Percentiles rank a stretch among this genome's conserved stretches.
These are phyloP conservation scores for Aquilaria yunnanensis DNA, from an alignment of 345 rosid species.

Conservation along the genomic window DNA sequence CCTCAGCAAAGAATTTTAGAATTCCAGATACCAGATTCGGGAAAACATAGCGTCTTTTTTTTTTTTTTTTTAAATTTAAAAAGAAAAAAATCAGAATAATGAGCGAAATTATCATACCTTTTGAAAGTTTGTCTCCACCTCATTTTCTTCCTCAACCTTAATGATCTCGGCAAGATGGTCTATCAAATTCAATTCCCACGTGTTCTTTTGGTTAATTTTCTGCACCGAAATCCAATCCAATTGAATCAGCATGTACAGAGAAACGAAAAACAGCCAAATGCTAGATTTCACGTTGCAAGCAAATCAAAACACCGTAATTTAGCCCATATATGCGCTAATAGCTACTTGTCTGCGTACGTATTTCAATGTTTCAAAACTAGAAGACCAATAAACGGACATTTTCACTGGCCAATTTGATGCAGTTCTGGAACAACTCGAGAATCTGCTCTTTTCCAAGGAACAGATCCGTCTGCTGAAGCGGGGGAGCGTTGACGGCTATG, in stretches of 20 bases:
- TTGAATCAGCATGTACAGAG: not conserved
- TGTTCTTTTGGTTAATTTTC: constrained; percentile 91
- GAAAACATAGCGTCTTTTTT: too few relatives aligned
- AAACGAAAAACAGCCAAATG: not conserved
- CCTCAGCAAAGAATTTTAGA: too few relatives aligned
- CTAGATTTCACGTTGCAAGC: too few relatives aligned
- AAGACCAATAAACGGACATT: constrained; percentile 38
- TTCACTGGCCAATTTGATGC: constrained; percentile 95
- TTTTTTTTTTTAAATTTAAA: too few relatives aligned
- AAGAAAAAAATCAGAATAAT: too few relatives aligned
- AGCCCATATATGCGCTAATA: too few relatives aligned
- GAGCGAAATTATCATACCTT: constrained; percentile 39
- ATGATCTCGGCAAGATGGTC: constrained; percentile 82
- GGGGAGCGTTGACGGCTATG: constrained; percentile 23
- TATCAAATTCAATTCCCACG: constrained; percentile 82
- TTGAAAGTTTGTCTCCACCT: constrained; percentile 83
- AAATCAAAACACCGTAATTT: too few relatives aligned
- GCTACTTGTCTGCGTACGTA: too few relatives aligned
- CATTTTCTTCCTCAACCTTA: constrained; percentile 83
- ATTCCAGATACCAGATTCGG: too few relatives aligned
- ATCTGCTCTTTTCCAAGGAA: constrained; percentile 75
- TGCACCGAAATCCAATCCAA: constrained; percentile 21
- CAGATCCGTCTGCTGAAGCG: constrained; percentile 37
- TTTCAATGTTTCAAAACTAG: too few relatives aligned
- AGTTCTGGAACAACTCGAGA: constrained; percentile 74